These are phyloP conservation scores for Eutrema japonicum DNA, from an alignment of 345 rosid species.

Conservation along the genomic window DNA sequence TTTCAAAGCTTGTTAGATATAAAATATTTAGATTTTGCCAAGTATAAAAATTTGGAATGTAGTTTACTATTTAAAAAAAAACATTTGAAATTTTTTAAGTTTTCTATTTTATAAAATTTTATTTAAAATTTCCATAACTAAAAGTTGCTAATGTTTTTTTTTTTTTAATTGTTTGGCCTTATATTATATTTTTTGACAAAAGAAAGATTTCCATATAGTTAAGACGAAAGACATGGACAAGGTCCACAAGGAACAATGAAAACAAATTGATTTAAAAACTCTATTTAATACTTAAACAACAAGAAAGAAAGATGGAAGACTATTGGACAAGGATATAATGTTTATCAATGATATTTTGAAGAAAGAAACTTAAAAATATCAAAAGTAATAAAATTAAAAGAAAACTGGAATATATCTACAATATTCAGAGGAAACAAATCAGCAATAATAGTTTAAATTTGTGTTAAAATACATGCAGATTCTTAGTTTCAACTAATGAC, in stretches of 20 bases:
- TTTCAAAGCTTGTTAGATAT: background rate
- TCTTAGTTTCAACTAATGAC: slow-evolving; percentile 7
- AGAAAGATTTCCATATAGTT: too few relatives aligned
- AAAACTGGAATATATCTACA: background rate
- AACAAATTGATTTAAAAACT: background rate
- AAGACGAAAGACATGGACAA: too few relatives aligned
- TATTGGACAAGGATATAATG: background rate
- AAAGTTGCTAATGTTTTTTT: too few relatives aligned
- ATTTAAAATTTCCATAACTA: too few relatives aligned
- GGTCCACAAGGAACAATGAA: too few relatives aligned
- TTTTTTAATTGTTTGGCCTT: too few relatives aligned
- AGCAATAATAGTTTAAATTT: background rate
- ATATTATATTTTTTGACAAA: too few relatives aligned
- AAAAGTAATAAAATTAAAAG: background rate
- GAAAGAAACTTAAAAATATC: background rate
- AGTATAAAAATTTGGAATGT: background rate
- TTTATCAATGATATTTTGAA: background rate
- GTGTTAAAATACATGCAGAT: background rate
- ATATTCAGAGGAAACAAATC: background rate
- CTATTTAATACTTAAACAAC: background rate
- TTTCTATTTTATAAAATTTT: too few relatives aligned
- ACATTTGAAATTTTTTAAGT: too few relatives aligned
- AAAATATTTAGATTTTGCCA: background rate
- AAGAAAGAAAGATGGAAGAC: background rate
- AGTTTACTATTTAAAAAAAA: too few relatives aligned